Percentiles rank a stretch among this genome's conserved stretches.
phyloP scores from a whole-genome alignment of 352 stramenopile genomes.

The Globisporangium viniferum region DNA sequence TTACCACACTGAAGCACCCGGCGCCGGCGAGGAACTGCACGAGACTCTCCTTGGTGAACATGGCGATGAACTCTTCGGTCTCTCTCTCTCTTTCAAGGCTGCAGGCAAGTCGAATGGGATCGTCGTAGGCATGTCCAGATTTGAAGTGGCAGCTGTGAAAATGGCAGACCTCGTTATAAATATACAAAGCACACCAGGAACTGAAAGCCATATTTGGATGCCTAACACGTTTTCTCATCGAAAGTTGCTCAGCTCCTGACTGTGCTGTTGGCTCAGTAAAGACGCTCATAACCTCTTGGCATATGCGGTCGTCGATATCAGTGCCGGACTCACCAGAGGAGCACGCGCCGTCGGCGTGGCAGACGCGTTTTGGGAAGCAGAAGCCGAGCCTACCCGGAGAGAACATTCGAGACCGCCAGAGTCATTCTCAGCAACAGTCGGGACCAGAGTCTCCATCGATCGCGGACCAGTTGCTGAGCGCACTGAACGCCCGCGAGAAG shows the following conservation, averaged over 20 bases:
- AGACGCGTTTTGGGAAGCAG: conserved; percentile 52
- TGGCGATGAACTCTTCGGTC: conserved; percentile 3
- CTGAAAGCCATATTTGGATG: background rate
- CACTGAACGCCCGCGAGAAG: conserved; percentile 25
- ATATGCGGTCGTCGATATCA: background rate
- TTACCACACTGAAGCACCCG: conserved; percentile 57
- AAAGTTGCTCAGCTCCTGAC: background rate
- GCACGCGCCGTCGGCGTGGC: conserved; percentile 42
- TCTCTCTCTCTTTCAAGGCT: too few relatives aligned
- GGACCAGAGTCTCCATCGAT: conserved; percentile 26
- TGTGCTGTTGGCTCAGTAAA: background rate
- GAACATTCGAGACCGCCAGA: background rate
- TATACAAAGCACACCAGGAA: background rate
- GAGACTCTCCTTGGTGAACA: conserved; percentile 69
- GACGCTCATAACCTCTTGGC: background rate
- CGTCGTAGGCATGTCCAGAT: background rate
- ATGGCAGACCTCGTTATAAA: background rate
- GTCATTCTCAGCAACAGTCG: background rate
- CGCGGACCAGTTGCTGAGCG: conserved; percentile 34
- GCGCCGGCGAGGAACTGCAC: conserved; percentile 56
- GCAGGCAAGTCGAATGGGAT: background rate
- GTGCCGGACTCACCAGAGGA: conserved; percentile 1
- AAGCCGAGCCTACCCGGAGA: conserved; percentile 8
- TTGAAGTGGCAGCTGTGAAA: background rate
- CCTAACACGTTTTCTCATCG: background rate